Evolutionary conservation across 139 green algal genomes (phyloP), one percentile per base, ranked within the genome.

Genomic region (Astrephomene gubernaculifera): DNA sequence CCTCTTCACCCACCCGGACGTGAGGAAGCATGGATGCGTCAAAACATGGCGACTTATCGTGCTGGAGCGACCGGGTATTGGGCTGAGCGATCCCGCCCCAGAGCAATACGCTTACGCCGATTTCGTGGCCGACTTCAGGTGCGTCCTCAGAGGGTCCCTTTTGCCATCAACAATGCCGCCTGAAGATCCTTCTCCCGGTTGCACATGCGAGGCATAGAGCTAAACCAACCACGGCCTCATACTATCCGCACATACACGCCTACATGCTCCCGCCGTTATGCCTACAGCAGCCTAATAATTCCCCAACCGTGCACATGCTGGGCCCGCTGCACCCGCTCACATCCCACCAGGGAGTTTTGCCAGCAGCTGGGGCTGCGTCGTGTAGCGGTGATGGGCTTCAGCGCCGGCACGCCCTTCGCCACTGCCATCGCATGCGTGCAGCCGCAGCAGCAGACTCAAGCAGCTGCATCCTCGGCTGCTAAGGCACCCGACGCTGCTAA

Each of bases 271-370:
- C 57, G 57, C 57, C 14, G 57, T 6, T 65, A 33, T 24, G 14
- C 22, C 57, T 33, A 19, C 57, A 65, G 19, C 57, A 57, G 49
- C 49, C 49, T 17, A 25, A 17, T 57, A 17, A 17, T 17, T 17
- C 49, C 17, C 12, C 49, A 17, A 17, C 49, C 49, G 12, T 57
- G 12, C 49, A 25, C 49, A 12, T 57, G 12, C 49, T 25, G 49
- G 49, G 17, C 12, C 49, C n/a, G n/a, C n/a, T n/a, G n/a, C n/a
- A n/a, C n/a, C n/a, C n/a, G n/a, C n/a, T n/a, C n/a, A n/a, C n/a
- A n/a, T n/a, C n/a, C n/a, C n/a, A n/a, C n/a, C 75, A 82, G 75
- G 75, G 75, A 82, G 75, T 71, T 82, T 57, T 82, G 75, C 27
- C 1, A 4, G 1, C 25, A n/a, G 57, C 60, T 71, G 35, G 75